These are phyloP conservation scores for Pythium phragmiticola DNA, from an alignment of 352 stramenopile species.

Conservation along the genomic window DNA sequence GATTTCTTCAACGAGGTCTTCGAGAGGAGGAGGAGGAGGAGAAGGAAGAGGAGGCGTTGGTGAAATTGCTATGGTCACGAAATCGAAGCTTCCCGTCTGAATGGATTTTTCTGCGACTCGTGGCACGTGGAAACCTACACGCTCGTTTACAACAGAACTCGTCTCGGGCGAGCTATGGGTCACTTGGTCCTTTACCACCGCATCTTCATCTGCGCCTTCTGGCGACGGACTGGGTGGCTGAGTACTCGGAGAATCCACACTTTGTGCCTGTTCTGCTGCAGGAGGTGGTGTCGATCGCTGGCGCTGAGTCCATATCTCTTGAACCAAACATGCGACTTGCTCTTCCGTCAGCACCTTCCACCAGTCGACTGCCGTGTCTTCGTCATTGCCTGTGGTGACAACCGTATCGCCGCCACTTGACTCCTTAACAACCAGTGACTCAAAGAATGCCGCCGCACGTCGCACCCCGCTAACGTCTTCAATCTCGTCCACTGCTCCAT, in stretches of 20 bases:
- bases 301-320: slow-evolving; percentile 21
- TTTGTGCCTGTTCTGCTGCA: background rate
- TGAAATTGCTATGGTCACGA: background rate
- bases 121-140: slow-evolving; percentile 1
- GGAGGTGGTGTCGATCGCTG: background rate
- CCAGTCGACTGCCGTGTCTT: slow-evolving; percentile 14
- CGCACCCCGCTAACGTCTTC: slow-evolving; percentile 22
- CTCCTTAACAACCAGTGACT: background rate
- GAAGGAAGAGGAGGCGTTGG: slow-evolving; percentile 4
- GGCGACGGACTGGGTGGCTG: background rate
- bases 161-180: background rate
- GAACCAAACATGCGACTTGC: slow-evolving; percentile 22
- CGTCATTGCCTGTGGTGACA: background rate
- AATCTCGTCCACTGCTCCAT: background rate
- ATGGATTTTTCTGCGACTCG: slow-evolving; percentile 27
- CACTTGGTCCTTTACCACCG: background rate
- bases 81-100: slow-evolving; percentile 29
- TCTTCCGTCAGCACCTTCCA: slow-evolving; percentile 27
- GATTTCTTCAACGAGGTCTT: background rate
- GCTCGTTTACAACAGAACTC: background rate
- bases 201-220: background rate
- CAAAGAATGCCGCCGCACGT: slow-evolving; percentile 23
- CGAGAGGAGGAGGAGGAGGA: slow-evolving; percentile 3
- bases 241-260: background rate
- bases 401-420: background rate